Evolutionary conservation across 495 filamentous ascomycete species (phyloP).

Genomic region (Podospora bellae-mahoneyi): DNA sequence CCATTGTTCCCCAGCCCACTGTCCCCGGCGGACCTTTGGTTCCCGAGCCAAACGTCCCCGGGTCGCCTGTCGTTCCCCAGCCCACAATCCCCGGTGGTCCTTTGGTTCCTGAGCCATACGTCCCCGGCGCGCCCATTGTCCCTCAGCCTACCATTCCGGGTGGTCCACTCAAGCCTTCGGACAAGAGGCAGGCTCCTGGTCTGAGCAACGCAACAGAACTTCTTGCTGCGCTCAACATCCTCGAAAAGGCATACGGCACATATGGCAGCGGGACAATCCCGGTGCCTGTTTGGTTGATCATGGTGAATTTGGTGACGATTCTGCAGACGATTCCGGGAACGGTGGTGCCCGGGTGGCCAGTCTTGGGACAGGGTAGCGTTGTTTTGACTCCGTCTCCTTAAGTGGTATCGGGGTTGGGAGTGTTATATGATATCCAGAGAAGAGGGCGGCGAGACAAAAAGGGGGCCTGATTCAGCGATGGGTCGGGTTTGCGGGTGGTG

Average conservation of each 20-base stretch:
- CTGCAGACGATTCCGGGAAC: constrained; percentile 21
- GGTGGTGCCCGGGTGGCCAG: constrained; percentile 22
- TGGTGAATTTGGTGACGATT: constrained; percentile 23
- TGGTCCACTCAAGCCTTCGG: constrained; percentile 18
- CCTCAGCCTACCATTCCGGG: constrained; percentile 33
- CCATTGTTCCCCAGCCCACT: constrained; percentile 31
- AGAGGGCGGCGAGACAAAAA: not conserved
- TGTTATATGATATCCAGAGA: not conserved
- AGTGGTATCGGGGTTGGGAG: constrained; percentile 38
- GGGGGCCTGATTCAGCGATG: not conserved
- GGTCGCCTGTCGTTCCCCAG: constrained; percentile 13
- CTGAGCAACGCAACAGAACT: constrained; percentile 18
- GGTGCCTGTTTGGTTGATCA: constrained; percentile 20
- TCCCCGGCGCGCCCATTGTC: constrained; percentile 28
- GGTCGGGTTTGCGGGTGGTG: constrained; percentile 2
- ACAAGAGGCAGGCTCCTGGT: constrained; percentile 3
- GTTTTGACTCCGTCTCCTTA: constrained; percentile 25
- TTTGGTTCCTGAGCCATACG: constrained; percentile 28
- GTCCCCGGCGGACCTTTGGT: constrained; percentile 30
- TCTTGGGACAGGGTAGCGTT: constrained; percentile 24
- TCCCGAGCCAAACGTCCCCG: constrained; percentile 18
- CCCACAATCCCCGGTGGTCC: constrained; percentile 20
- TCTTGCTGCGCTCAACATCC: constrained; percentile 17
- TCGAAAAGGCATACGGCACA: constrained; percentile 24
- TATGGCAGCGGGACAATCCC: constrained; percentile 23